Conservation (phyloP, 2,329 filamentous ascomycete species). For the Didymella pomorum region DNA sequence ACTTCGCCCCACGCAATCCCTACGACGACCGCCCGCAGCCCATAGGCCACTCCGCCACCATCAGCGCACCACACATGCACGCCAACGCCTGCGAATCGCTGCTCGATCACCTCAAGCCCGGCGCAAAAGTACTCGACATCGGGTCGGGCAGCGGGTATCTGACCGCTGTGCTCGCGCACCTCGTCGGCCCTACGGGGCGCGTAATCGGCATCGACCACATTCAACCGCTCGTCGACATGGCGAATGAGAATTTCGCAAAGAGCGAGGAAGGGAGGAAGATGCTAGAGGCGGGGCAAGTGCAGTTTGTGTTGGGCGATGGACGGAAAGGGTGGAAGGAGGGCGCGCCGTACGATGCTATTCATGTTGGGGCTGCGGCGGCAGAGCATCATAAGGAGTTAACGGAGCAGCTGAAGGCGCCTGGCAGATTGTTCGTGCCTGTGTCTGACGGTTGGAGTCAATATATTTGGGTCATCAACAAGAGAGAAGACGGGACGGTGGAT, state of each 20-base stretch:
- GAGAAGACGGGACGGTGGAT: constrained; percentile 66
- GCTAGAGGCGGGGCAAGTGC: constrained; percentile 69
- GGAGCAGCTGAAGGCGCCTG: constrained; percentile 79
- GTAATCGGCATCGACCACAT: constrained; percentile 62
- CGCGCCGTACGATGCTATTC: constrained; percentile 85
- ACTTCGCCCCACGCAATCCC: constrained; percentile 76
- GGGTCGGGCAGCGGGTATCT: constrained; percentile 71
- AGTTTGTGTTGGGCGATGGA: constrained; percentile 77
- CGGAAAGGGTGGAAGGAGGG: constrained; percentile 56
- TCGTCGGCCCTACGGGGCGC: constrained; percentile 63
- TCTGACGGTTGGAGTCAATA: constrained; percentile 66
- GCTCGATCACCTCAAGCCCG: constrained; percentile 63
- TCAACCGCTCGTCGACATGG: constrained; percentile 55
- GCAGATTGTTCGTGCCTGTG: constrained; percentile 82
- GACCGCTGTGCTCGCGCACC: constrained; percentile 84
- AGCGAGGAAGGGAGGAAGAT: constrained; percentile 60
- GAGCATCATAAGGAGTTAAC: constrained; percentile 76
- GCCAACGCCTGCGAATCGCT: constrained; percentile 70
- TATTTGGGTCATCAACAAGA: constrained; percentile 79
- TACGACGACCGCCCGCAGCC: constrained; percentile 77
- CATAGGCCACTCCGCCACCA: constrained; percentile 73
- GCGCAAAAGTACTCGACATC: constrained; percentile 59
- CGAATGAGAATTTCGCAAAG: constrained; percentile 54
- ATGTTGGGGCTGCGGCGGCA: constrained; percentile 87
- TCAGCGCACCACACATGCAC: constrained; percentile 78